Evolutionary conservation across 2,329 filamentous ascomycete genomes (phyloP), one percentile per base, ranked within the genome.

Genomic region (Sclerotinia sclerotiorum): DNA sequence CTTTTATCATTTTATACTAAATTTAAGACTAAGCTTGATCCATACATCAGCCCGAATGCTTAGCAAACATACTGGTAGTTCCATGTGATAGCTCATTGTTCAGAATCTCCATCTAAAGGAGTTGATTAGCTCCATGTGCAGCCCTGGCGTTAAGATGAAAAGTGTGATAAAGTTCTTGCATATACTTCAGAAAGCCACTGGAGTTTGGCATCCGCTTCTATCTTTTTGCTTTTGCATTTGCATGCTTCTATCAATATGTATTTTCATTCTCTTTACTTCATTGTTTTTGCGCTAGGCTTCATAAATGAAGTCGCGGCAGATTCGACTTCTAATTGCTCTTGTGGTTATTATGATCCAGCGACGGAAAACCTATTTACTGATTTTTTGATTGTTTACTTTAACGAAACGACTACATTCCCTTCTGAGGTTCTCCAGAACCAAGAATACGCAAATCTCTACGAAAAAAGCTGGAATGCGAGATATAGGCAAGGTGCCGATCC

Each of bases 331-430:
- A 29, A 69, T 55, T 84, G 82, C 70, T 77, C 78, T 44, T 84
- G 82, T 72, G 82, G 82, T 21, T 84, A 81, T 69, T 78, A 79
- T 68, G 82, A 84, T 69, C 69, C 74, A 1, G 68, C 73, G 13
- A 79, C 79, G 1, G 72, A 77, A 13, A 72, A 78, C 32, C 71
- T 82, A 8, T 84, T 80, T 71, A 84, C 82, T 0, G 82, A 84
- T 55, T 80, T 80, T 8, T 78, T 82, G 24, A 81, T 84, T 63
- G 76, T 81, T 7, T 84, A 84, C 74, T 84, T 84, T 78, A 84
- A 84, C 71, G 82, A 84, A 69, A 81, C 82, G 2, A 71, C 71
- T 6, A 74, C 66, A 35, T 62, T 62, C 11, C 68, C 80, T 15
- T 77, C 78, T 10, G 66, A 72, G 2, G 69, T 76, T 10, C 81